Evolutionary conservation across 2,329 filamentous ascomycete genomes (phyloP), one percentile per base, ranked within the genome.

Genomic region (Fusarium foetens): DNA sequence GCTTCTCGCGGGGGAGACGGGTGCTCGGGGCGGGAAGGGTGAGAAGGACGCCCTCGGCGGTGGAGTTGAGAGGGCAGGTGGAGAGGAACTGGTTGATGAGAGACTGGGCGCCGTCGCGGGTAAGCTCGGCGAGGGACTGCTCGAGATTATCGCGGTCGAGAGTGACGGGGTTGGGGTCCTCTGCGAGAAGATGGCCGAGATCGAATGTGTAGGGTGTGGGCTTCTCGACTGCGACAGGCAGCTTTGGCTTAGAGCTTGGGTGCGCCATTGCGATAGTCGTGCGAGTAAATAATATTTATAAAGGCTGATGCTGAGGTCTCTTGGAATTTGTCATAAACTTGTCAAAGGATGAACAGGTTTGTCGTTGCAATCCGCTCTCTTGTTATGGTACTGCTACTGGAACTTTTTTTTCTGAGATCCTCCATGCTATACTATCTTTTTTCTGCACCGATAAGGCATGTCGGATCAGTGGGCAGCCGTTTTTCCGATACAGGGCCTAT

Each of bases 51-150:
- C 94, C 88, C 39, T 89, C 87, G 2, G 84, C 77, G 49, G 90
- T 91, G 49, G 92, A 92, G 66, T 87, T 89, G 76, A 98, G 91
- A 31, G 93, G 89, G 84, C 94, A 96, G 49, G 94, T 95, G 21
- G 92, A 94, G 42, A 99, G 91, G 68, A 99, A 91, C 83, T 98
- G 95, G 87, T 97, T 97, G 82, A 99, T 90, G 66, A 99, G 90
- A 35, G 90, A 91, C 84, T 99, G 96, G 17, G 95, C 94, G 82
- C 94, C 94, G 83, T 97, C 94, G 78, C 95, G 93, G 61, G 96
- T 94, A 27, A 91, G 90, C 43, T 88, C 84, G 70, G 91, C 87
- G 68, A 98, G 91, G 64, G 89, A 88, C 33, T 86, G 84, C 82
- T 97, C 94, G 71, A 91, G 83, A 41, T 85, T 79, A 35, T 81